A percentile compares a stretch with the other conserved stretches of the same genome.
These are phyloP conservation scores for Erysimum cheiranthoides DNA, from an alignment of 345 rosid species.

Conservation along the genomic window DNA sequence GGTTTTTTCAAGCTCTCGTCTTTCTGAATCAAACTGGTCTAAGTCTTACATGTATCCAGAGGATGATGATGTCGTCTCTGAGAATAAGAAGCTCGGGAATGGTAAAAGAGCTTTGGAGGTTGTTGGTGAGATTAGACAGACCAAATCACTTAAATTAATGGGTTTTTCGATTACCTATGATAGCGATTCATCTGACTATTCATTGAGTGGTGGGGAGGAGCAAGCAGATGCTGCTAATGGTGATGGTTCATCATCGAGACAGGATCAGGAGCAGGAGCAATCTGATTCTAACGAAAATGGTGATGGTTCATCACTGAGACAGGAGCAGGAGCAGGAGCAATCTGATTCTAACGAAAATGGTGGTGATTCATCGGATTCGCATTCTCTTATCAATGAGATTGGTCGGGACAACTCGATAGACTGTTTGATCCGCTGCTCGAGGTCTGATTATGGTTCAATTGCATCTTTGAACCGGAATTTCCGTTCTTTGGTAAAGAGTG, in stretches of 20 bases:
- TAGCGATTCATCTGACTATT: conserved; percentile 42
- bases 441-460: conserved; percentile 84
- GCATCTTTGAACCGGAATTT: conserved; percentile 71
- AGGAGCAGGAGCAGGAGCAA: conserved; percentile 27
- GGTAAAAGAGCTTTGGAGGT: conserved; percentile 62
- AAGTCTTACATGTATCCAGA: conserved; percentile 56
- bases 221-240: conserved; percentile 15
- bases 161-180: conserved; percentile 29
- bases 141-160: conserved; percentile 47
- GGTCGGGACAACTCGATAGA: conserved; percentile 81
- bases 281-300: conserved; percentile 43
- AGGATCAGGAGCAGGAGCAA: conserved; percentile 33
- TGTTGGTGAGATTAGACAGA: conserved; percentile 46
- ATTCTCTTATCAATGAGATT: conserved; percentile 67
- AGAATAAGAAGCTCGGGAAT: conserved; percentile 17
- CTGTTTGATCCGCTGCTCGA: conserved; percentile 74
- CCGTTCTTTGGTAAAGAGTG: conserved; percentile 67
- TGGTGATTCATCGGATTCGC: conserved; percentile 62
- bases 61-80: conserved; percentile 32
- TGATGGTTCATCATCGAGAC: neutral
- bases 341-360: conserved; percentile 44
- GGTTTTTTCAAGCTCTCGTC: conserved; percentile 73
- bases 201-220: conserved; percentile 33
- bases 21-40: conserved; percentile 63
- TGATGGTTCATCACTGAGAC: conserved; percentile 53